phyloP scores from a whole-genome alignment of 495 filamentous ascomycete species.

The Neurospora africana region DNA sequence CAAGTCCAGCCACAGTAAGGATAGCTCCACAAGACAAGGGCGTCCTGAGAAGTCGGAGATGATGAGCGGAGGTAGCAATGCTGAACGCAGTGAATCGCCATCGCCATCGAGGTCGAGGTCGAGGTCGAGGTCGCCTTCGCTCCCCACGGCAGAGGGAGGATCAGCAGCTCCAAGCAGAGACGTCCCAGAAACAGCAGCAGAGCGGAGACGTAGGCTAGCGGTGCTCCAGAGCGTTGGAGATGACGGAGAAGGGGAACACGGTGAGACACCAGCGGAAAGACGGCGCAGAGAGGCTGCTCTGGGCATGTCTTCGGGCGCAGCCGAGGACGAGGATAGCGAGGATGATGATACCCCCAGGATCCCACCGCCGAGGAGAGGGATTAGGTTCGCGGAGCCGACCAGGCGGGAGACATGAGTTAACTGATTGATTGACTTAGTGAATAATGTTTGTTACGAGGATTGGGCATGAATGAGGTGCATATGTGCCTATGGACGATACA shows the following conservation, averaged over 20 bases:
- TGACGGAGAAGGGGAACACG: constrained; percentile 31
- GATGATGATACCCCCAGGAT: constrained; percentile 49
- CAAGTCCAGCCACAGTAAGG: neutral
- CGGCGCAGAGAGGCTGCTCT: constrained; percentile 75
- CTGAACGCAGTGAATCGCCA: constrained; percentile 5
- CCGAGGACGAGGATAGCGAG: constrained; percentile 48
- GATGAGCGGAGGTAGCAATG: constrained; percentile 14
- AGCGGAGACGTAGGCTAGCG: constrained; percentile 32
- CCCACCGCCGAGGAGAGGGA: constrained; percentile 30
- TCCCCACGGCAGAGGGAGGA: constrained; percentile 3
- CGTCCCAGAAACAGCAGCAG: constrained; percentile 27
- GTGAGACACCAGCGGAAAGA: constrained; percentile 75
- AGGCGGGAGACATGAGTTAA: constrained; percentile 7
- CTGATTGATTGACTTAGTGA: neutral
- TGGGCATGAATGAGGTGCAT: constrained; percentile 1
- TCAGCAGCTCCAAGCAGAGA: constrained; percentile 13
- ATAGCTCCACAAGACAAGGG: constrained; percentile 1
- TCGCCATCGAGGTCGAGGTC: constrained; percentile 7
- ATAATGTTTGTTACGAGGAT: neutral
- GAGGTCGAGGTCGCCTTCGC: neutral
- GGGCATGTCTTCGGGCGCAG: constrained; percentile 46
- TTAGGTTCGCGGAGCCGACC: constrained; percentile 37
- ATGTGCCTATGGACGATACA: neutral
- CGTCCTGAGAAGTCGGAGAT: neutral
- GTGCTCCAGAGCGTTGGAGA: constrained; percentile 22